phyloP scores from a whole-genome alignment of 2,329 filamentous ascomycete genomes.

The Fusarium setosum region DNA sequence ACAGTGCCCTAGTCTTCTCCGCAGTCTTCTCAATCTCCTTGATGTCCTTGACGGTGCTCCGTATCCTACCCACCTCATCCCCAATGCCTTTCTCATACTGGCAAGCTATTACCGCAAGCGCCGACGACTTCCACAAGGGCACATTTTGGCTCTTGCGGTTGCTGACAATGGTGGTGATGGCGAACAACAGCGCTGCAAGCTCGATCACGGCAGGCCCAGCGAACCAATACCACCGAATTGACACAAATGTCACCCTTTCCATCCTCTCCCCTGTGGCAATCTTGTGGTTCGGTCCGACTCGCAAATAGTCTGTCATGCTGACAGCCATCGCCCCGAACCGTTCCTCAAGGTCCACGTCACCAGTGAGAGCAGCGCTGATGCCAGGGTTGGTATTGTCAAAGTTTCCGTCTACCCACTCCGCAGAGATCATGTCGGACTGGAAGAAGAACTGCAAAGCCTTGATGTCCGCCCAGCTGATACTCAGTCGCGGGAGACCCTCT shows the following conservation, averaged over 20 bases:
- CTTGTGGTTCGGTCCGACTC: slow-evolving; percentile 1
- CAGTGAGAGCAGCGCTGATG: slow-evolving; percentile 9
- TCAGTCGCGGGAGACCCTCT: background rate
- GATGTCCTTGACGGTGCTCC: background rate
- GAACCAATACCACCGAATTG: slow-evolving; percentile 9
- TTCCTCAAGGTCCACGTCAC: slow-evolving; percentile 6
- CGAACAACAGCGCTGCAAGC: background rate
- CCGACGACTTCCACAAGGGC: slow-evolving; percentile 26
- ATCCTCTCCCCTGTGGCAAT: background rate
- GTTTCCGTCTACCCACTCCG: slow-evolving; percentile 7
- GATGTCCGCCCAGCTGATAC: background rate
- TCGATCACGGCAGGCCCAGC: slow-evolving; percentile 5
- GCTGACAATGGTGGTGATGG: background rate
- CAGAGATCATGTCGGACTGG: background rate
- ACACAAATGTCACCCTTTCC: slow-evolving; percentile 6
- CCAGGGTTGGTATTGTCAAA: slow-evolving; percentile 9
- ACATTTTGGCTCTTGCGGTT: slow-evolving; percentile 6
- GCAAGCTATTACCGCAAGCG: slow-evolving; percentile 6
- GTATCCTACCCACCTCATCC: background rate
- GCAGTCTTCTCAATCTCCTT: background rate
- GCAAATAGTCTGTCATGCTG: slow-evolving; percentile 22
- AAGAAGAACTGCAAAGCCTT: background rate
- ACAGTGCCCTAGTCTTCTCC: background rate
- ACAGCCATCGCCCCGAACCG: slow-evolving; percentile 10
- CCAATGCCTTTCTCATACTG: background rate